Evolutionary conservation across 2,329 filamentous ascomycete species (phyloP).

Genomic region (Xylariaceae sp.): DNA sequence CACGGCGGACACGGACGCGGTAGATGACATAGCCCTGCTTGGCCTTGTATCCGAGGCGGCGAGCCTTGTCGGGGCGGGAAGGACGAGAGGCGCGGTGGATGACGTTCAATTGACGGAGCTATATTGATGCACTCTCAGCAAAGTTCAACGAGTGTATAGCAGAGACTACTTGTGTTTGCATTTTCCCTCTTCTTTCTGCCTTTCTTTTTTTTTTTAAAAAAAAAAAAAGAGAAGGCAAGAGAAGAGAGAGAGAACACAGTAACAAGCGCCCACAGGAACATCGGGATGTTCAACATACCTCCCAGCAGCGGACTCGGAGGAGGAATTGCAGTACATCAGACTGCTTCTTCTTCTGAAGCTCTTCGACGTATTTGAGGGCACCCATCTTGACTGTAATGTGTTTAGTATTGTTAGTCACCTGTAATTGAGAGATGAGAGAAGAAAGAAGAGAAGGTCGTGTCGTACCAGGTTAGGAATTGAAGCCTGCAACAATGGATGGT

Average conservation of each 20-base stretch:
- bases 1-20: conserved; percentile 95
- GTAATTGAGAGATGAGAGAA: not conserved
- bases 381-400: conserved; percentile 71
- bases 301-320: conserved; percentile 99
- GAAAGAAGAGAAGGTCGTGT: conserved; percentile 4
- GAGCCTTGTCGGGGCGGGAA: conserved; percentile 98
- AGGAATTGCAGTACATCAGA: conserved; percentile 99
- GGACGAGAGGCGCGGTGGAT: conserved; percentile 98
- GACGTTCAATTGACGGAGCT: conserved; percentile 99
- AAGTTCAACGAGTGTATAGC: conserved; percentile 99
- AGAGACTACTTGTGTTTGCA: too few species aligned
- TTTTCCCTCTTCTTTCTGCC: conserved; percentile 31
- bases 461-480: conserved; percentile 34
- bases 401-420: conserved; percentile 19
- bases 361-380: conserved; percentile 99
- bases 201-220: not conserved
- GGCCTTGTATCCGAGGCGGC: conserved; percentile 99
- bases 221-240: not conserved
- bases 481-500: conserved; percentile 35
- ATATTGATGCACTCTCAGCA: conserved; percentile 99
- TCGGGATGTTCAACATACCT: conserved; percentile 66
- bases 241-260: conserved; percentile 31
- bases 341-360: conserved; percentile 99
- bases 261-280: conserved; percentile 34
- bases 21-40: conserved; percentile 99